phyloP scores from a whole-genome alignment of 768 basidiomycete species.

The Amanita pallidorosea region DNA sequence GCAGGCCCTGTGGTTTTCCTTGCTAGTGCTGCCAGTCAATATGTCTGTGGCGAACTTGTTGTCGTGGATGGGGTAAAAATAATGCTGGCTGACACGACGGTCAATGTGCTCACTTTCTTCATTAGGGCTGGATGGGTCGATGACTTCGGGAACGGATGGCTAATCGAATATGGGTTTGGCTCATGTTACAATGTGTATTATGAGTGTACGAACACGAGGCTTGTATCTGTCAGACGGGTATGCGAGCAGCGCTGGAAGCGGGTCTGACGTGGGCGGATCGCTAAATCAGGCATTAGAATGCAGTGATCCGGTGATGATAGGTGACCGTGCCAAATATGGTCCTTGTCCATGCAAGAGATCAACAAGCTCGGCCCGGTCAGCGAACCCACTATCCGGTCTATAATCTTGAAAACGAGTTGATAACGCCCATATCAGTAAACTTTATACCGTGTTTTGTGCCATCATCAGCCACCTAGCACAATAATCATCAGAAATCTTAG shows the following conservation, averaged over 20 bases:
- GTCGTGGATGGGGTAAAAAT: conserved; percentile 57
- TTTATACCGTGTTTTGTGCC: neutral
- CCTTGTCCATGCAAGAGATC: neutral
- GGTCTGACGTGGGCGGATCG: neutral
- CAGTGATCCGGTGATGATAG: conserved; percentile 4
- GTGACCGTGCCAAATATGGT: neutral
- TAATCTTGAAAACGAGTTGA: neutral
- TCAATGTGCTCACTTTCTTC: conserved; percentile 6
- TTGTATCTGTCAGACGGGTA: neutral
- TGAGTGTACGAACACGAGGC: neutral
- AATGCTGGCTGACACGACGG: conserved; percentile 3
- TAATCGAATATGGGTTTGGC: neutral
- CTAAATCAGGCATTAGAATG: conserved; percentile 1
- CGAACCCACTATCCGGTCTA: neutral
- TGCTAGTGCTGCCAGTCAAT: conserved; percentile 57
- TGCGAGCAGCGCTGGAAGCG: neutral
- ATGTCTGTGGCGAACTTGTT: conserved; percentile 61
- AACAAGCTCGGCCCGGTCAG: neutral
- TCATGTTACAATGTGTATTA: neutral
- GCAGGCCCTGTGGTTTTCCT: conserved; percentile 65
- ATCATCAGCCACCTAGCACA: no score
- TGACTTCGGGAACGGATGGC: conserved; percentile 12
- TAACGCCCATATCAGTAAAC: neutral
- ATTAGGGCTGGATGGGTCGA: conserved; percentile 57
- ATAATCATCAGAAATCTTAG: neutral